A percentile compares a stretch with the other conserved stretches of the same genome.
Evolutionary conservation across 768 basidiomycete genomes (phyloP).

Genomic region (Boletus sensibilis): DNA sequence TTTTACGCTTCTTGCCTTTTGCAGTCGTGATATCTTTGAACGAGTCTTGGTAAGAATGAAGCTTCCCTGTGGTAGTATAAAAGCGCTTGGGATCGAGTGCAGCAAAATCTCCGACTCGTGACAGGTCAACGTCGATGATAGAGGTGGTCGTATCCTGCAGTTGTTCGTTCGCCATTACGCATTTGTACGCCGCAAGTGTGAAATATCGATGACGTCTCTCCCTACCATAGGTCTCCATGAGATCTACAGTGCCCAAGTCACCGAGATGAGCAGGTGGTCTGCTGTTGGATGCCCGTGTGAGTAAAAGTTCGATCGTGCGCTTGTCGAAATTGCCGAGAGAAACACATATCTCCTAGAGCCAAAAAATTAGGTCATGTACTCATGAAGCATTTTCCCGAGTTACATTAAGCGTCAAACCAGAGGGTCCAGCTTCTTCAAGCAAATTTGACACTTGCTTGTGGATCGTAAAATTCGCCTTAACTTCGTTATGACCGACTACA

Average conservation of each 20-base stretch:
- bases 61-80: constrained; percentile 44
- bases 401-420: constrained; percentile 74
- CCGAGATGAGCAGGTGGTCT: constrained; percentile 68
- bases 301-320: constrained; percentile 79
- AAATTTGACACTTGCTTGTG: constrained; percentile 80
- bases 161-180: constrained; percentile 61
- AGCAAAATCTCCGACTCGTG: constrained; percentile 54
- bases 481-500: constrained; percentile 37
- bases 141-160: constrained; percentile 52
- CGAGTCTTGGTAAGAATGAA: constrained; percentile 49
- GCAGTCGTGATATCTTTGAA: constrained; percentile 37
- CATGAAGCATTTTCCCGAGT: constrained; percentile 7
- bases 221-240: constrained; percentile 81
- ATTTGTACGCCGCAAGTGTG: constrained; percentile 66
- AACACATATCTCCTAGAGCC: constrained; percentile 56
- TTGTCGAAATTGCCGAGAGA: constrained; percentile 71
- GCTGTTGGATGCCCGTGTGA: constrained; percentile 63
- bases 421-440: constrained; percentile 62
- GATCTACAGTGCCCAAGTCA: constrained; percentile 65
- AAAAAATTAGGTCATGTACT: constrained; percentile 5
- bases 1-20: constrained; percentile 33
- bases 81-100: constrained; percentile 48
- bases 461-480: constrained; percentile 64
- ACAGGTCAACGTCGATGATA: constrained; percentile 47
- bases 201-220: constrained; percentile 87